A percentile compares a stretch with the other conserved stretches of the same genome.
These are phyloP conservation scores for Xylogone sp. DNA, from an alignment of 2,329 filamentous ascomycete species.

Conservation along the genomic window DNA sequence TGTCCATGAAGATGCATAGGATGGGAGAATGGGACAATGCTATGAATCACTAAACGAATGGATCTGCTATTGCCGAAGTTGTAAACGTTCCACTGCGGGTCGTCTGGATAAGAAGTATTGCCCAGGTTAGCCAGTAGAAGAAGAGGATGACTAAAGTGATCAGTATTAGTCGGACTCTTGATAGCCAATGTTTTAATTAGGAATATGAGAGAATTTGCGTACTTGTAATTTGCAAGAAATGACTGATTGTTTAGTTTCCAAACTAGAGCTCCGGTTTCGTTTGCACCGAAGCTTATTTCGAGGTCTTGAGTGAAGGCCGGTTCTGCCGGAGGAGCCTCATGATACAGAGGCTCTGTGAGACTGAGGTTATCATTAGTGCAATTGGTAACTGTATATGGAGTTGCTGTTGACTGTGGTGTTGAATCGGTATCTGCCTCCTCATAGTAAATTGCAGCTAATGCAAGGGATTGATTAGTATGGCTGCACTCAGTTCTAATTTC, in stretches of 20 bases:
- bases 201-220: neutral
- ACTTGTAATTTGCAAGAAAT: constrained; percentile 47
- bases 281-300: constrained; percentile 38
- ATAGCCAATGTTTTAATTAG: too few species aligned
- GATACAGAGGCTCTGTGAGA: constrained; percentile 1
- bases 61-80: constrained; percentile 47
- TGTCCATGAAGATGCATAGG: constrained; percentile 47
- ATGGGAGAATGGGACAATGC: constrained; percentile 26
- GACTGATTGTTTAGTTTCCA: constrained; percentile 48
- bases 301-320: constrained; percentile 3
- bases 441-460: constrained; percentile 60
- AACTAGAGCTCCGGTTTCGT: constrained; percentile 41
- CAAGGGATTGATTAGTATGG: constrained; percentile 40
- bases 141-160: neutral
- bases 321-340: constrained; percentile 13
- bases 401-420: constrained; percentile 39
- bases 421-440: constrained; percentile 45
- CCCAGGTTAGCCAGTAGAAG: constrained; percentile 39
- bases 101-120: constrained; percentile 43
- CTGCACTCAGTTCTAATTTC: constrained; percentile 39
- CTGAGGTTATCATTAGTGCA: constrained; percentile 3
- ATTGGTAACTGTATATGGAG: constrained; percentile 2
- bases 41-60: constrained; percentile 52
- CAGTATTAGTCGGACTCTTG: too few species aligned
- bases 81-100: constrained; percentile 47